Evolutionary conservation across 345 rosid genomes (phyloP).

Genomic region (Psidium guajava): DNA sequence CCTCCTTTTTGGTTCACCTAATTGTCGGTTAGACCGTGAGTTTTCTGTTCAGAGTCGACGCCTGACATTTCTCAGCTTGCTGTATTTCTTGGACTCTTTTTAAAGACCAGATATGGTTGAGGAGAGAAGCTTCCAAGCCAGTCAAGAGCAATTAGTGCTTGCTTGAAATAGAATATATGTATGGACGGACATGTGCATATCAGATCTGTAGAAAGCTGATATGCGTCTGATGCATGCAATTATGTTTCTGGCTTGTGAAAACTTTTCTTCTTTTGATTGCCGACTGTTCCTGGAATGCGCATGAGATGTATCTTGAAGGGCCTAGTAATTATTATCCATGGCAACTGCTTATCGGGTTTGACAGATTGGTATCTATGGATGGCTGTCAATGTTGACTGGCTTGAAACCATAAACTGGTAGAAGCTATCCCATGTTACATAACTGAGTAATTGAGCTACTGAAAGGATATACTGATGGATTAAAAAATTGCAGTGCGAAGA

Average conservation of each 20-base stretch:
- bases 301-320: neutral
- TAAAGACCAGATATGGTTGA: neutral
- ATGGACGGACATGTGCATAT: neutral
- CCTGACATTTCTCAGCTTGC: neutral
- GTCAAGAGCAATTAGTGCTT: neutral
- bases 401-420: neutral
- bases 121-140: neutral
- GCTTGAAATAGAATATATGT: neutral
- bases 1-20: neutral
- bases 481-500: neutral
- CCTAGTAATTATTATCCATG: neutral
- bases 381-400: neutral
- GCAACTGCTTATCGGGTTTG: neutral
- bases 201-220: neutral
- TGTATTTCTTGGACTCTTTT: neutral
- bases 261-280: neutral
- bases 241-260: neutral
- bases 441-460: neutral
- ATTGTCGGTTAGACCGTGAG: neutral
- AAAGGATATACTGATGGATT: neutral
- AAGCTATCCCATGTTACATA: neutral
- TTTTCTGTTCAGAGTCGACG: neutral
- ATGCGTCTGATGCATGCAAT: neutral
- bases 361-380: neutral
- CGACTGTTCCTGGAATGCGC: neutral